phyloP scores from a whole-genome alignment of 2,329 filamentous ascomycete genomes.

The Aspergillus sp. region DNA sequence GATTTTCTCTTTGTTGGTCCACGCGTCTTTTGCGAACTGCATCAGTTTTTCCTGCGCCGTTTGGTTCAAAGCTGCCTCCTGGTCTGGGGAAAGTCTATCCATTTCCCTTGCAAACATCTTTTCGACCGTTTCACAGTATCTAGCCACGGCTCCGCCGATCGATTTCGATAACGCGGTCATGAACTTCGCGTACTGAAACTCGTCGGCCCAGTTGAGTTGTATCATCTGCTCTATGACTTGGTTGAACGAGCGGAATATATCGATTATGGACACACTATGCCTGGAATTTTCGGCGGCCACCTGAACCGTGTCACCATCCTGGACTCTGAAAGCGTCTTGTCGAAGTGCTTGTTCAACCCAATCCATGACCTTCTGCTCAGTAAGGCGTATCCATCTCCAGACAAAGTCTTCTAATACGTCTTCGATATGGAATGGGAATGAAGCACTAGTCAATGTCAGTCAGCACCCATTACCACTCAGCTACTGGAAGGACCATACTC shows the following conservation, averaged over 20 bases:
- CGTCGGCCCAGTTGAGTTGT: slow-evolving; percentile 86
- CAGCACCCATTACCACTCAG: slow-evolving; percentile 6
- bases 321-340: slow-evolving; percentile 81
- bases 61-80: slow-evolving; percentile 73
- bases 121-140: slow-evolving; percentile 90
- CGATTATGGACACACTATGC: slow-evolving; percentile 89
- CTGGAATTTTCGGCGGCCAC: slow-evolving; percentile 74
- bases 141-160: slow-evolving; percentile 76
- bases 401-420: slow-evolving; percentile 85
- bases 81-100: slow-evolving; percentile 85
- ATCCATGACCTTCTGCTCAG: slow-evolving; percentile 73
- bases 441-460: slow-evolving; percentile 39
- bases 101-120: slow-evolving; percentile 85
- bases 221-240: slow-evolving; percentile 86
- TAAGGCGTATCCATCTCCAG: slow-evolving; percentile 87
- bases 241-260: slow-evolving; percentile 91
- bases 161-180: slow-evolving; percentile 91
- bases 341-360: slow-evolving; percentile 91
- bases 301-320: slow-evolving; percentile 52
- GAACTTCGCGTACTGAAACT: slow-evolving; percentile 90
- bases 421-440: slow-evolving; percentile 87
- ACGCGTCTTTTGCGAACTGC: slow-evolving; percentile 89
- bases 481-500: slow-evolving; percentile 37
- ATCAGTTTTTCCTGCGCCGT: slow-evolving; percentile 90
- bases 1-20: slow-evolving; percentile 86